Percentiles rank a stretch among this genome's conserved stretches.
These are phyloP conservation scores for Poterioochromonas sp. DNA, from an alignment of 352 stramenopile genomes.

Conservation along the genomic window DNA sequence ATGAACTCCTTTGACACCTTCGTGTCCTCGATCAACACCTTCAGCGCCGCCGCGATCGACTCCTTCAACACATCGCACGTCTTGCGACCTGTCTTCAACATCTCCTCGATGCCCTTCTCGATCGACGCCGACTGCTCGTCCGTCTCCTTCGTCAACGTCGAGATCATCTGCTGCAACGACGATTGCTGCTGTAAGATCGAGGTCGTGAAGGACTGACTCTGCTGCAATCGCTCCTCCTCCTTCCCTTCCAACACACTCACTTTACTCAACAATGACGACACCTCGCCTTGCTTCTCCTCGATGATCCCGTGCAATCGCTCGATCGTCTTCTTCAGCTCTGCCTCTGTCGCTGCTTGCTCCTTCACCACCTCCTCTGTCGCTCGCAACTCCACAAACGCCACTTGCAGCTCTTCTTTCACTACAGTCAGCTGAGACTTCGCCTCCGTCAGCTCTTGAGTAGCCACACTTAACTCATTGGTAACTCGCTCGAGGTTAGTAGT, in stretches of 20 bases:
- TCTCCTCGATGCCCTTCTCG: background rate
- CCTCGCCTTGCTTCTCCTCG: background rate
- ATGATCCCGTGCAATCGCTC: background rate
- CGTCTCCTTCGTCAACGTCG: background rate
- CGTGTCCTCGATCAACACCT: background rate
- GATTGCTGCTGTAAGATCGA: background rate
- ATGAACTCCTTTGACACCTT: background rate
- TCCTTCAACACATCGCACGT: background rate
- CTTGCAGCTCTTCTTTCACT: background rate
- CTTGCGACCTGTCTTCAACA: background rate
- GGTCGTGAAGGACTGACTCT: background rate
- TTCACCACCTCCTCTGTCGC: conserved; percentile 25
- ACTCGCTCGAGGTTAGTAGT: background rate
- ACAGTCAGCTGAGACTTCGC: background rate
- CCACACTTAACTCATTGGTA: background rate
- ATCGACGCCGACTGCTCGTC: background rate
- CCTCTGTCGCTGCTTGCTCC: conserved; percentile 17
- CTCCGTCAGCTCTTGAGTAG: background rate
- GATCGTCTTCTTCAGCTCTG: background rate
- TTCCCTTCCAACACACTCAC: background rate
- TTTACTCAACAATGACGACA: conserved; percentile 5
- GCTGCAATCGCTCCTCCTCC: background rate
- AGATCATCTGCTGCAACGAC: background rate
- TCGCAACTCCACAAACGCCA: background rate
- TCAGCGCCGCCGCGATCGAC: background rate